Evolutionary conservation across 495 filamentous ascomycete species (phyloP).

Genomic region (Tetracladium setigerum): DNA sequence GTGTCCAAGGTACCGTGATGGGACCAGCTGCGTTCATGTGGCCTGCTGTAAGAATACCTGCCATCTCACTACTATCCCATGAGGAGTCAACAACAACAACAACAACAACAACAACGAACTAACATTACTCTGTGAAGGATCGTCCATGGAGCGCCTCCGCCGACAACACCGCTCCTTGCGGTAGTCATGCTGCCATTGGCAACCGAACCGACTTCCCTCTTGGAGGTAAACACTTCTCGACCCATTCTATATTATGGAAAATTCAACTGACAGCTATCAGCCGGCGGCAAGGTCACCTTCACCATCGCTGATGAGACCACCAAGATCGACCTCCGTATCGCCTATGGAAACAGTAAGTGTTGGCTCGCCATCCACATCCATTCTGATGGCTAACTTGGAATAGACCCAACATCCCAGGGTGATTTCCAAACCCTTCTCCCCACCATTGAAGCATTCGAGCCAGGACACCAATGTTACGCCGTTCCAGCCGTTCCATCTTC

Average conservation of each 20-base stretch:
- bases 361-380: constrained; percentile 21
- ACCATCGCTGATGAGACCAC: constrained; percentile 37
- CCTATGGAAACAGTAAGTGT: constrained; percentile 33
- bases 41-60: constrained; percentile 23
- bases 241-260: neutral
- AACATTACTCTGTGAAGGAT: constrained; percentile 13
- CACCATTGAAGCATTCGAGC: constrained; percentile 31
- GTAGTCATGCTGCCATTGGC: constrained; percentile 28
- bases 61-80: too few species aligned
- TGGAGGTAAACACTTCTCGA: too few species aligned
- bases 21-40: constrained; percentile 47
- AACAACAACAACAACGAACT: too few species aligned
- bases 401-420: constrained; percentile 31
- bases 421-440: constrained; percentile 36
- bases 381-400: neutral
- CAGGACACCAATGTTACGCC: constrained; percentile 42
- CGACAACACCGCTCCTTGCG: constrained; percentile 42
- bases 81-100: too few species aligned
- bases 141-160: constrained; percentile 34
- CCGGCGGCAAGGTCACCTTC: constrained; percentile 23
- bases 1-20: constrained; percentile 25
- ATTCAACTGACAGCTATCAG: constrained; percentile 1
- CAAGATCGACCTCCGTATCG: constrained; percentile 32
- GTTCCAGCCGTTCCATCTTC: constrained; percentile 30
- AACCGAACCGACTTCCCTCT: constrained; percentile 40